Percentiles rank a stretch among this genome's conserved stretches.
These are phyloP conservation scores for Curvularia spicifera DNA, from an alignment of 2,329 filamentous ascomycete species.

Conservation along the genomic window DNA sequence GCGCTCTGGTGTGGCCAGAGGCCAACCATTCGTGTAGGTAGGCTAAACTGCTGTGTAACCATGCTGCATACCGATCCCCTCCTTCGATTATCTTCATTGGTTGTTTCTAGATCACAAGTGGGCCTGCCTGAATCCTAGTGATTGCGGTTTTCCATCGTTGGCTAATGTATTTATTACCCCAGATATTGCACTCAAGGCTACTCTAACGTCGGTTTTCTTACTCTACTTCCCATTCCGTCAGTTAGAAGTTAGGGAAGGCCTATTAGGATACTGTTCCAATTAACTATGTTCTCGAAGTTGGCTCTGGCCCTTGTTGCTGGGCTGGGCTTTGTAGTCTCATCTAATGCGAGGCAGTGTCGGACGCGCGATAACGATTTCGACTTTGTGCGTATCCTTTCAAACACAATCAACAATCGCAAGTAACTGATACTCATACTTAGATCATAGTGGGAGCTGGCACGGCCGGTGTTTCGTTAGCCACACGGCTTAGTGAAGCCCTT, in stretches of 20 bases:
- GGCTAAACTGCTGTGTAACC: neutral
- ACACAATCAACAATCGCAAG: neutral
- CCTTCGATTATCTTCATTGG: neutral
- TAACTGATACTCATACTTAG: constrained; percentile 7
- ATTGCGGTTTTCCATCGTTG: neutral
- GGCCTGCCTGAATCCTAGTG: neutral
- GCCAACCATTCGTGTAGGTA: too few relatives aligned
- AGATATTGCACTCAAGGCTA: neutral
- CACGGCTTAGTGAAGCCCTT: constrained; percentile 37
- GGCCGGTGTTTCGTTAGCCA: constrained; percentile 29
- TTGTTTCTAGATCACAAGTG: neutral
- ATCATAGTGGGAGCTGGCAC: constrained; percentile 28
- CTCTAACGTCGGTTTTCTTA: neutral
- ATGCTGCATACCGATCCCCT: neutral
- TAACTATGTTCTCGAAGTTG: neutral
- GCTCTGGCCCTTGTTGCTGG: neutral
- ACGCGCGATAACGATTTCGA: neutral
- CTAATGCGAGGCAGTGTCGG: neutral
- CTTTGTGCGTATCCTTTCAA: constrained; percentile 3
- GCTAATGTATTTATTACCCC: neutral
- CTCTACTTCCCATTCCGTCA: neutral
- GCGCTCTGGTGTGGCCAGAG: neutral
- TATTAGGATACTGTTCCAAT: neutral
- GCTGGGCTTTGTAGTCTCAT: neutral
- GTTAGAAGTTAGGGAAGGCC: neutral